phyloP scores from a whole-genome alignment of 352 stramenopile genomes.

The Albugo candida region DNA sequence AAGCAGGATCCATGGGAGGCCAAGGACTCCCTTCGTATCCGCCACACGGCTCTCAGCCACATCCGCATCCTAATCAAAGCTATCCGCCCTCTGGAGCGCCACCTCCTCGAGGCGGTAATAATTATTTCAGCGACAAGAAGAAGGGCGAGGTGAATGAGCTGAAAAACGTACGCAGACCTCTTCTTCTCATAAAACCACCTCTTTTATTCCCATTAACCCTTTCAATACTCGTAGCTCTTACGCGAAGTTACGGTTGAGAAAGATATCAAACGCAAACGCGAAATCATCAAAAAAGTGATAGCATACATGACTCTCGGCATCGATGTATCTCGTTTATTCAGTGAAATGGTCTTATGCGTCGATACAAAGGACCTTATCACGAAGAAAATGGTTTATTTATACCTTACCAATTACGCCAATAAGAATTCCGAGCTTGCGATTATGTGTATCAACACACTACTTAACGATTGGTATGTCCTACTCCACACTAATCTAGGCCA shows the following conservation, averaged over 20 bases:
- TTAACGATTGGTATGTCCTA: slow-evolving; percentile 88
- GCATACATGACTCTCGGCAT: slow-evolving; percentile 99
- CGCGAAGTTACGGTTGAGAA: slow-evolving; percentile 93
- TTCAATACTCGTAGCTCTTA: slow-evolving; percentile 49
- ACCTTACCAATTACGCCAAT: slow-evolving; percentile 96
- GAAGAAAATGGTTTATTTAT: slow-evolving; percentile 99
- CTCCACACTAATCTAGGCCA: not conserved
- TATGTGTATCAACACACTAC: slow-evolving; percentile 99
- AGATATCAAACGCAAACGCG: slow-evolving; percentile 92
- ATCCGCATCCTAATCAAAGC: not conserved
- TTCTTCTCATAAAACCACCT: not conserved
- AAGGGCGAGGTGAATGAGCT: slow-evolving; percentile 92
- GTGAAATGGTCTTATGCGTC: slow-evolving; percentile 95
- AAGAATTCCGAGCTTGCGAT: slow-evolving; percentile 97
- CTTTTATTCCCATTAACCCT: not conserved
- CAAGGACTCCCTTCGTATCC: not conserved
- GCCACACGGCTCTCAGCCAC: not conserved
- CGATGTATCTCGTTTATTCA: slow-evolving; percentile 97
- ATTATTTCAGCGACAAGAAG: slow-evolving; percentile 83
- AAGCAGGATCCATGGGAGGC: too few relatives aligned
- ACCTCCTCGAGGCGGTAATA: slow-evolving; percentile 9
- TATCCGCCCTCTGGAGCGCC: not conserved
- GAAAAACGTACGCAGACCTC: slow-evolving; percentile 65
- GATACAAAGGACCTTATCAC: slow-evolving; percentile 97
- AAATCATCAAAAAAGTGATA: slow-evolving; percentile 99